phyloP scores from a whole-genome alignment of 768 basidiomycete species.

The Pleurotus cornucopiae region DNA sequence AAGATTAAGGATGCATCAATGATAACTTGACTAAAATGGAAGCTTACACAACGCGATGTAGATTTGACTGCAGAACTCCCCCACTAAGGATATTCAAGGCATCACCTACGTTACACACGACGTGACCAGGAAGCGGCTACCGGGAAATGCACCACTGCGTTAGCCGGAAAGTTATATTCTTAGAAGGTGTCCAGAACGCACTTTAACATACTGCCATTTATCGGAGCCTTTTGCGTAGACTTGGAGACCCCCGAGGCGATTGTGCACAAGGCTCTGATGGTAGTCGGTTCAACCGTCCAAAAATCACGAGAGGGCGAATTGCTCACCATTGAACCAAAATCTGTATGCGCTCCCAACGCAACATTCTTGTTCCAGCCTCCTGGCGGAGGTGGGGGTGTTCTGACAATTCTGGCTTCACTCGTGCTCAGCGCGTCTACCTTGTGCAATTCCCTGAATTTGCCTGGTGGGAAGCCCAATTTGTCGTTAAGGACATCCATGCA shows the following conservation, averaged over 20 bases:
- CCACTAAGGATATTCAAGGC: constrained; percentile 59
- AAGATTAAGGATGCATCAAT: neutral
- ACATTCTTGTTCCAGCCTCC: constrained; percentile 29
- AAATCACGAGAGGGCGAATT: neutral
- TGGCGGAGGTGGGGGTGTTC: constrained; percentile 33
- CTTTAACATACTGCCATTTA: no score
- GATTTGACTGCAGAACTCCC: constrained; percentile 58
- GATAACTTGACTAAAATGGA: neutral
- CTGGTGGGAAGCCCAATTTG: constrained; percentile 46
- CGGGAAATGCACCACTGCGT: constrained; percentile 17
- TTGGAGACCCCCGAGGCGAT: constrained; percentile 39
- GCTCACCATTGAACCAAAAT: constrained; percentile 19
- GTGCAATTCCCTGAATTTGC: constrained; percentile 12
- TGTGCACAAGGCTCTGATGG: constrained; percentile 32
- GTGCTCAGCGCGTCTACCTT: constrained; percentile 33
- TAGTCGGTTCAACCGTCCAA: neutral
- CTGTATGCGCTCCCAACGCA: constrained; percentile 60
- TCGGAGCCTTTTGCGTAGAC: constrained; percentile 14
- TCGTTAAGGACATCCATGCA: constrained; percentile 53
- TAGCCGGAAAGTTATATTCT: neutral
- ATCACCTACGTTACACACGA: constrained; percentile 61
- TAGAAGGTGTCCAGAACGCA: constrained; percentile 6
- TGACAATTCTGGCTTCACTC: constrained; percentile 55
- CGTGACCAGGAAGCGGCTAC: constrained; percentile 52
- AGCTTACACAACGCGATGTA: constrained; percentile 58